Percentiles rank a stretch among this genome's conserved stretches.
phyloP scores from a whole-genome alignment of 202 grass and related monocot genomes.

The Setaria viridis region DNA sequence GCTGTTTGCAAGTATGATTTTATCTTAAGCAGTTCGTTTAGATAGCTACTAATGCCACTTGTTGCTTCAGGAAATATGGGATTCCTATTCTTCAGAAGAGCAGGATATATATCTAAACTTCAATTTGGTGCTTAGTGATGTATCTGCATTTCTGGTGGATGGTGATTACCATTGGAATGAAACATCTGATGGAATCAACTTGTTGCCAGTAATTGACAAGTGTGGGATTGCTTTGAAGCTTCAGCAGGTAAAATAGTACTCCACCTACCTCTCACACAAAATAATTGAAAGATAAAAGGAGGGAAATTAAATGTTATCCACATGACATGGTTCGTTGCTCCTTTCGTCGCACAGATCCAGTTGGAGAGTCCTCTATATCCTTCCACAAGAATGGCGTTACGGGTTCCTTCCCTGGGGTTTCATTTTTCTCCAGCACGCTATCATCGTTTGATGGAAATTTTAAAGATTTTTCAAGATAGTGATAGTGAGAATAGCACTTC shows the following conservation, averaged over 20 bases:
- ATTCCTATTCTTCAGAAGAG: conserved; percentile 70
- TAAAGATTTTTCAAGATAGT: conserved; percentile 80
- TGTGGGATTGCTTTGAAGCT: conserved; percentile 91
- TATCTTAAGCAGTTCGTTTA: conserved; percentile 28
- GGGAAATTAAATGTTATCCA: conserved; percentile 14
- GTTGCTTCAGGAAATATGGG: conserved; percentile 84
- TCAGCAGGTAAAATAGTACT: conserved; percentile 76
- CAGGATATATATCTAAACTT: conserved; percentile 94
- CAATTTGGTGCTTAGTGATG: conserved; percentile 93
- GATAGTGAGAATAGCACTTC: conserved; percentile 57
- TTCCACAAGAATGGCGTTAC: conserved; percentile 86
- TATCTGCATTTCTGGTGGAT: conserved; percentile 97
- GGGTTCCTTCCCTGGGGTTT: conserved; percentile 92
- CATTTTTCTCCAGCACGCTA: conserved; percentile 98
- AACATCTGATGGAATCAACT: conserved; percentile 50
- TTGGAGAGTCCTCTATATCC: conserved; percentile 86
- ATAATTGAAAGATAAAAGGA: neutral
- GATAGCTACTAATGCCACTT: conserved; percentile 45
- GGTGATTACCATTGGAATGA: conserved; percentile 85
- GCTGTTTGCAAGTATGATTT: conserved; percentile 40
- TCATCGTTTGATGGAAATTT: conserved; percentile 92
- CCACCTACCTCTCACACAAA: neutral
- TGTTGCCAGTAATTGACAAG: conserved; percentile 93
- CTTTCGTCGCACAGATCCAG: conserved; percentile 66
- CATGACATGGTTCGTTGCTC: conserved; percentile 21